These are phyloP conservation scores for Pseudogymnoascus sp. DNA, from an alignment of 2,329 filamentous ascomycete genomes.

Conservation along the genomic window DNA sequence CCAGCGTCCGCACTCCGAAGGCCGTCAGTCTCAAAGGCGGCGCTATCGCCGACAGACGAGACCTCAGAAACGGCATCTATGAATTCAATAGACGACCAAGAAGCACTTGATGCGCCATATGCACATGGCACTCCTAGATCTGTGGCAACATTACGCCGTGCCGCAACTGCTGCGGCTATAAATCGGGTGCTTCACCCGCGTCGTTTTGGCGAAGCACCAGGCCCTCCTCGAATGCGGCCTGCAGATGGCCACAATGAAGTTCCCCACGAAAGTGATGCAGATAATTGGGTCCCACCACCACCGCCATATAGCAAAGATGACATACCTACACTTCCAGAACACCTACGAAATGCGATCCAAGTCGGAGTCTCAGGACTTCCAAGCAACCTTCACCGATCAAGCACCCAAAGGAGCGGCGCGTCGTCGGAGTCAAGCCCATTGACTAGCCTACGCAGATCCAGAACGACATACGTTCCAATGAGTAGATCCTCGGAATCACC, in stretches of 20 bases:
- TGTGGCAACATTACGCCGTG: constrained; percentile 60
- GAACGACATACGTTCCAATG: not conserved
- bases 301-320: constrained; percentile 66
- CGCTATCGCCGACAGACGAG: constrained; percentile 9
- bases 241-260: constrained; percentile 64
- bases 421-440: constrained; percentile 8
- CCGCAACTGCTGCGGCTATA: constrained; percentile 67
- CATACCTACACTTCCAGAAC: constrained; percentile 29
- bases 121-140: constrained; percentile 66
- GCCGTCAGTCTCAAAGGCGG: constrained; percentile 15
- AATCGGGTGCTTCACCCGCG: constrained; percentile 60
- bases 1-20: not conserved
- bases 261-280: constrained; percentile 79
- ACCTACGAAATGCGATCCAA: constrained; percentile 28
- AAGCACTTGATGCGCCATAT: constrained; percentile 63
- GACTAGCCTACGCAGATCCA: not conserved
- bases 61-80: constrained; percentile 22
- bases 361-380: constrained; percentile 25
- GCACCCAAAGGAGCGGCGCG: constrained; percentile 18
- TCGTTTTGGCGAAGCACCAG: constrained; percentile 38
- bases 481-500: constrained; percentile 1
- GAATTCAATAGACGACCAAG: constrained; percentile 26
- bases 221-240: constrained; percentile 55
- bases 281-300: constrained; percentile 81
- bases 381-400: constrained; percentile 21